Conservation (phyloP, 768 basidiomycete species). For the Dentipellis sp. region DNA sequence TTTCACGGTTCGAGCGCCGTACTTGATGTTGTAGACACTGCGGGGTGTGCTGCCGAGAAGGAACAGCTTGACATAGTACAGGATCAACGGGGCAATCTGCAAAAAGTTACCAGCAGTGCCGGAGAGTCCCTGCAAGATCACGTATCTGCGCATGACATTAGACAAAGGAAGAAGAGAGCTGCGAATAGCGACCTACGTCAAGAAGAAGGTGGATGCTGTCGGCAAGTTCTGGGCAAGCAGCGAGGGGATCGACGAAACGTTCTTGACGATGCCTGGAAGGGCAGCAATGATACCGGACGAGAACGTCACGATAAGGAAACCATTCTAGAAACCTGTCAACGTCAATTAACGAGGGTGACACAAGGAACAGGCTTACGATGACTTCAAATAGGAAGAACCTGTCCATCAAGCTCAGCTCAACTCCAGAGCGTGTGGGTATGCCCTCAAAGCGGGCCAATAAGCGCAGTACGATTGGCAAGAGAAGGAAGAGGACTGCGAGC, state of each 20-base stretch:
- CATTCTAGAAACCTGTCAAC: slow-evolving; percentile 47
- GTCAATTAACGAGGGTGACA: neutral
- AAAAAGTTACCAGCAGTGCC: slow-evolving; percentile 77
- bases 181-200: slow-evolving; percentile 45
- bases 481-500: slow-evolving; percentile 85
- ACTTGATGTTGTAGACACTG: slow-evolving; percentile 78
- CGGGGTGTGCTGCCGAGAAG: slow-evolving; percentile 86
- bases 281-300: slow-evolving; percentile 76
- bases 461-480: slow-evolving; percentile 78
- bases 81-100: slow-evolving; percentile 57
- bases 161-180: neutral
- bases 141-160: slow-evolving; percentile 38
- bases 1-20: slow-evolving; percentile 49
- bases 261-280: slow-evolving; percentile 48
- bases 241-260: slow-evolving; percentile 61
- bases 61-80: slow-evolving; percentile 89
- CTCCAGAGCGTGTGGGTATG: slow-evolving; percentile 70
- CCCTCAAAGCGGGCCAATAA: slow-evolving; percentile 82
- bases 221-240: slow-evolving; percentile 77
- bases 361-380: slow-evolving; percentile 42
- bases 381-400: slow-evolving; percentile 91
- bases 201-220: slow-evolving; percentile 80
- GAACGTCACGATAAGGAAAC: slow-evolving; percentile 86
- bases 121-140: slow-evolving; percentile 73
- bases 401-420: slow-evolving; percentile 89